Evolutionary conservation across 345 rosid genomes (phyloP), one percentile per base, ranked within the genome.

Genomic region (Garcia nutans): DNA sequence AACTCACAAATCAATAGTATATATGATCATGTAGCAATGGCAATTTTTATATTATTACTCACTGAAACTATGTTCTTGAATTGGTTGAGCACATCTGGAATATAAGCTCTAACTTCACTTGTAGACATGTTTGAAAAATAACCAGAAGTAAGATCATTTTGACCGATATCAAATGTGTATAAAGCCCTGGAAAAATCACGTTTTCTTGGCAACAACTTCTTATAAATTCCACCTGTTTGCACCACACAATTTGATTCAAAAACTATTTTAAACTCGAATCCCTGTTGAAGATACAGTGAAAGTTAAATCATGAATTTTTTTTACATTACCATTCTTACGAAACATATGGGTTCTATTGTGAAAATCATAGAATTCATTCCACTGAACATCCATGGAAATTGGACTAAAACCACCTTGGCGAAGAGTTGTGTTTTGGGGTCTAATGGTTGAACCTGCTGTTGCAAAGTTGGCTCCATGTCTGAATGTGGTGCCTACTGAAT

Each of bases 401-500:
- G 99, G 99, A 17, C 99, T 95, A 83, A 86, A 93, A 3, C 97
- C 97, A 52, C 89, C 84, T 44, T 92, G 92, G 3, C 60, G 86
- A 55, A 91, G 86, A 64, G 95, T 91, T 0, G 88, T 75, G 86
- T 92, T 92, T 71, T 83, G 89, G 52, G 92, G 95, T 78, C 95
- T 86, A 52, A 95, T 82, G 56, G 97, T 91, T 2, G 99, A 95
- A 11, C 97, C 99, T 1, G 96, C 96, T 0, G 97, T 93, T 12
- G 99, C 99, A 26, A 93, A 95, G 82, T 93, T 95, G 75, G 93
- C 97, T 20, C 99, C 99, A 20, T 90, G 87, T 63, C 76, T 87
- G 81, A 93, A 95, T 84, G 91, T 92, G 64, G 87, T 84, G 17
- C 99, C 99, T 20, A 93, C 82, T 0, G 97, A 82, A 41, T 93